Percentiles rank a stretch among this genome's conserved stretches.
Evolutionary conservation across 306 rosid species (phyloP).

Genomic region (Medicago lupulina): DNA sequence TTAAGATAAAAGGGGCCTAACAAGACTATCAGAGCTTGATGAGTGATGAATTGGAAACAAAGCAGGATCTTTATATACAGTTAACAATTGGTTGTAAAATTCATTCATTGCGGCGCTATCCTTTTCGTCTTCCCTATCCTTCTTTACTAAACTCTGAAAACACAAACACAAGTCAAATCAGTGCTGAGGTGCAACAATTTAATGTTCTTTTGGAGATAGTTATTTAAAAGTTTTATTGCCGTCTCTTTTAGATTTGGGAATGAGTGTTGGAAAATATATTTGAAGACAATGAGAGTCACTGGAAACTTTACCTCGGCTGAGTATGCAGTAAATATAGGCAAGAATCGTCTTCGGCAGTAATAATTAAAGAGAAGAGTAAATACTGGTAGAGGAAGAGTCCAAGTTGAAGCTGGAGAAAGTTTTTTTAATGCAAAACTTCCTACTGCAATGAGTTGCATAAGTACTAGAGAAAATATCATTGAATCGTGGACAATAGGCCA

Average conservation of each 20-base stretch:
- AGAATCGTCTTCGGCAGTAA: slow-evolving; percentile 94
- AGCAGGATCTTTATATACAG: slow-evolving; percentile 80
- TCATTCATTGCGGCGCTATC: slow-evolving; percentile 56
- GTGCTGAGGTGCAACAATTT: slow-evolving; percentile 7
- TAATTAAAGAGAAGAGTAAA: slow-evolving; percentile 89
- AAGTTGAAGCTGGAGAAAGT: slow-evolving; percentile 58
- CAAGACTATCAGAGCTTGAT: slow-evolving; percentile 49
- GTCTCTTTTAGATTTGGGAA: too few relatives aligned
- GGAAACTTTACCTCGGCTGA: slow-evolving; percentile 77
- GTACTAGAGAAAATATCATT: slow-evolving; percentile 83
- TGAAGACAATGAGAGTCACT: slow-evolving; percentile 1
- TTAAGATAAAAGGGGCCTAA: slow-evolving; percentile 63
- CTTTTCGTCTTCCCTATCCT: slow-evolving; percentile 74
- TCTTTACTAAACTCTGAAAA: slow-evolving; percentile 73
- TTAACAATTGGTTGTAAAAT: slow-evolving; percentile 60
- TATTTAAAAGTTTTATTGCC: neutral
- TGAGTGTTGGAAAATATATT: neutral
- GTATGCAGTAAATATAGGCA: slow-evolving; percentile 73
- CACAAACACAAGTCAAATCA: slow-evolving; percentile 39
- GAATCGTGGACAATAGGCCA: slow-evolving; percentile 92
- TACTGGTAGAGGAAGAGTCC: slow-evolving; percentile 74
- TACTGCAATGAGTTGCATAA: slow-evolving; percentile 91
- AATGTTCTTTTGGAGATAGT: neutral
- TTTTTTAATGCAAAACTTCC: slow-evolving; percentile 89
- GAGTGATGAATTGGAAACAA: slow-evolving; percentile 65